phyloP scores from a whole-genome alignment of 306 rosid genomes.

The Sophora flavescens region DNA sequence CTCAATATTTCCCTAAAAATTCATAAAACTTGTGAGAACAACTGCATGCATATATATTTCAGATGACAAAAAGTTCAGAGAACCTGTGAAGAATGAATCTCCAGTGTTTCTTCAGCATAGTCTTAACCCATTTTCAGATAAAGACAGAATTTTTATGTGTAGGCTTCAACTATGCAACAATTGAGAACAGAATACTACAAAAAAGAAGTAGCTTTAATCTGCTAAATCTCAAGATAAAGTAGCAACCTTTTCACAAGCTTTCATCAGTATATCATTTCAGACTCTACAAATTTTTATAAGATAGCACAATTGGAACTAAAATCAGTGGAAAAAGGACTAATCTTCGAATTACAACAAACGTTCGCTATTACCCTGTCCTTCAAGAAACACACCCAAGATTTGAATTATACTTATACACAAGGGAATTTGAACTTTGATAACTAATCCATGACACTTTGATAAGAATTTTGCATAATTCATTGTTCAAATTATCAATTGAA shows the following conservation, averaged over 20 bases:
- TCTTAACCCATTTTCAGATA: background rate
- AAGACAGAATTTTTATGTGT: background rate
- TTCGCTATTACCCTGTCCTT: background rate
- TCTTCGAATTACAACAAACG: background rate
- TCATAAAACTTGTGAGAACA: background rate
- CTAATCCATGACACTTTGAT: background rate
- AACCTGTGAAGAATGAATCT: background rate
- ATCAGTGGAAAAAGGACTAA: background rate
- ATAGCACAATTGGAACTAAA: background rate
- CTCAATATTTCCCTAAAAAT: conserved; percentile 1
- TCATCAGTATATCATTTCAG: background rate
- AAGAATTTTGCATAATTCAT: background rate
- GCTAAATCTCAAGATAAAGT: background rate
- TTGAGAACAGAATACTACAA: background rate
- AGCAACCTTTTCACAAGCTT: background rate
- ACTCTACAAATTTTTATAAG: background rate
- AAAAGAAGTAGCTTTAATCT: background rate
- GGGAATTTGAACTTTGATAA: background rate
- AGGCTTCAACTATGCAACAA: background rate
- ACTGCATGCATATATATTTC: background rate
- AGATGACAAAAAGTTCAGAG: no score
- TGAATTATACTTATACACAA: background rate
- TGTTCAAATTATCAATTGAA: background rate
- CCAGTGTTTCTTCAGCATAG: background rate
- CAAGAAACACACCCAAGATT: background rate